A percentile compares a stretch with the other conserved stretches of the same genome.
These are phyloP conservation scores for Trametes elegans DNA, from an alignment of 768 basidiomycete species.

Conservation along the genomic window DNA sequence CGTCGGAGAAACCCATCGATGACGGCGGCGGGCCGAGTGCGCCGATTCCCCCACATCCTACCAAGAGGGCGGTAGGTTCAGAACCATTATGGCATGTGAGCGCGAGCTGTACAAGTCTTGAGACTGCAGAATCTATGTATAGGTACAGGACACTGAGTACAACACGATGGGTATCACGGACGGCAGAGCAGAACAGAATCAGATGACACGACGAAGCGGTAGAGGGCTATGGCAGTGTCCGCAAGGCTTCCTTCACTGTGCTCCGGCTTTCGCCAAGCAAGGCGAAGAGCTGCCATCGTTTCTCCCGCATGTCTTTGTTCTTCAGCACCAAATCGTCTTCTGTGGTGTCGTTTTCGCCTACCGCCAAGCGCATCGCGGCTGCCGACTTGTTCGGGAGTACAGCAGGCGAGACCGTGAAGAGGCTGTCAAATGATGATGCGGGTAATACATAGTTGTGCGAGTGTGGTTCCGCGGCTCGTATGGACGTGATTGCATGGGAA, in stretches of 20 bases:
- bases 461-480: constrained; percentile 52
- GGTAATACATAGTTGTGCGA: constrained; percentile 48
- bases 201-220: background rate
- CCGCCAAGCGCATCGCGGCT: constrained; percentile 66
- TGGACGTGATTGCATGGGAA: constrained; percentile 76
- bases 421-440: constrained; percentile 68
- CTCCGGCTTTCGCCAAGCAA: constrained; percentile 72
- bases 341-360: constrained; percentile 50
- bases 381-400: constrained; percentile 79
- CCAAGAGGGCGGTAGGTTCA: constrained; percentile 1
- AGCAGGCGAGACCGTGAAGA: constrained; percentile 75
- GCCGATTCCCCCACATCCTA: background rate
- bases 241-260: constrained; percentile 59
- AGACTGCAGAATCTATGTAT: background rate
- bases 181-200: background rate
- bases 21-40: constrained; percentile 2
- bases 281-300: constrained; percentile 76
- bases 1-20: constrained; percentile 5
- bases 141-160: background rate
- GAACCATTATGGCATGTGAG: too few relatives aligned
- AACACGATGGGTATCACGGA: background rate
- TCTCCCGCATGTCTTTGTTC: constrained; percentile 55
- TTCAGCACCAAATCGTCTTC: constrained; percentile 58
- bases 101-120: background rate
- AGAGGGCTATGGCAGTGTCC: constrained; percentile 33